Percentiles rank a stretch among this genome's conserved stretches.
These are phyloP conservation scores for Phytomonas sp. DNA, from an alignment of 208 protist species.

Conservation along the genomic window DNA sequence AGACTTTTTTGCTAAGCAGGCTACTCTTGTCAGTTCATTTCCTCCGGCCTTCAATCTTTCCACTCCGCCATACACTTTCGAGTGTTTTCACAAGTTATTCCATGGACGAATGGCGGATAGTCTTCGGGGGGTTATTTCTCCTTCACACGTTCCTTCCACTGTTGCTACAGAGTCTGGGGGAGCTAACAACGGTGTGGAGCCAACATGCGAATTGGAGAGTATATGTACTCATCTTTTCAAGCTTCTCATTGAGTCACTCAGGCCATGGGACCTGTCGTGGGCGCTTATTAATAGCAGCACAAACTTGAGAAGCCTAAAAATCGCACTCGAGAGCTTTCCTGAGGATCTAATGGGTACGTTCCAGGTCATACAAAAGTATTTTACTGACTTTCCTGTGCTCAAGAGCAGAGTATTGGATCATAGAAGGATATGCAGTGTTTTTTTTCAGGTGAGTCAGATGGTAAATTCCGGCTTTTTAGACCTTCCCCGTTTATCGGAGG, in stretches of 20 bases:
- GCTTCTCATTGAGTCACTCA: slow-evolving; percentile 6
- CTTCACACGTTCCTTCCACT: neutral
- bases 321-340: neutral
- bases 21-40: neutral
- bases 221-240: neutral
- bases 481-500: neutral
- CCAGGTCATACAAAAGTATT: neutral
- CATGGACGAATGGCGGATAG: neutral
- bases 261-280: slow-evolving; percentile 19
- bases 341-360: neutral
- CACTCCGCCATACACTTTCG: slow-evolving; percentile 16
- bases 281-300: slow-evolving; percentile 9
- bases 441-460: slow-evolving; percentile 30
- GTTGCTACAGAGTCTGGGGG: neutral
- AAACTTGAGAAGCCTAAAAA: neutral
- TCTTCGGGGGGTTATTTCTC: slow-evolving; percentile 9
- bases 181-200: neutral
- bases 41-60: neutral
- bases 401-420: neutral
- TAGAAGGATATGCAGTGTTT: slow-evolving; percentile 3
- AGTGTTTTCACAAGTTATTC: slow-evolving; percentile 16
- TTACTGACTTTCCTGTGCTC: neutral
- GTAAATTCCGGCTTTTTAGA: slow-evolving; percentile 11
- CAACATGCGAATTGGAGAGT: neutral
- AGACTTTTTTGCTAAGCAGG: slow-evolving; percentile 19